Conservation (phyloP, 306 rosid genomes). For the Begonia masoniana region DNA sequence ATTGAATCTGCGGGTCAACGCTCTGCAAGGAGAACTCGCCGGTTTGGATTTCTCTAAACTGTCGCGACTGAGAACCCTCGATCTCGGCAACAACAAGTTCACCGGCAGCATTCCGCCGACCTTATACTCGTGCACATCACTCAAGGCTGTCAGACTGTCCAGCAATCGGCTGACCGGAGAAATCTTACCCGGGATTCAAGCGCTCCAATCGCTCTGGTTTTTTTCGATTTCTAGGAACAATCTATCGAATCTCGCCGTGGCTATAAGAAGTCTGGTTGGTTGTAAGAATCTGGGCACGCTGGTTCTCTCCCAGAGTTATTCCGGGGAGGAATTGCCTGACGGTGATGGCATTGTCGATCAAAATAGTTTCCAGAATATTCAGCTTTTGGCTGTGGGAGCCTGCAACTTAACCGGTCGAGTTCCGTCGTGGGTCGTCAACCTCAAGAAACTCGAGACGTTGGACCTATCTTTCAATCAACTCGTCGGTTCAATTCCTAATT, state of each 20-base stretch:
- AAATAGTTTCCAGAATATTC: conserved; percentile 51
- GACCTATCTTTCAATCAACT: conserved; percentile 58
- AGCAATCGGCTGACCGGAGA: conserved; percentile 43
- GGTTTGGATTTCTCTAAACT: conserved; percentile 45
- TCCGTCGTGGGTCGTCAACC: conserved; percentile 62
- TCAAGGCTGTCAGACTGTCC: conserved; percentile 57
- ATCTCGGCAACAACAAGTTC: conserved; percentile 59
- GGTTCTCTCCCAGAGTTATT: conserved; percentile 34
- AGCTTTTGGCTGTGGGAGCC: conserved; percentile 67
- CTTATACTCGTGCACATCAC: conserved; percentile 58
- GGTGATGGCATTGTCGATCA: conserved; percentile 25
- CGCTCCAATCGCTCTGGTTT: conserved; percentile 41
- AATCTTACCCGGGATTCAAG: conserved; percentile 33
- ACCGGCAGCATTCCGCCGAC: conserved; percentile 46
- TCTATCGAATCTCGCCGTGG: conserved; percentile 41
- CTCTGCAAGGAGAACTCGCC: conserved; percentile 40
- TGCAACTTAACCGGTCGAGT: conserved; percentile 52
- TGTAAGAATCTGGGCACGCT: conserved; percentile 54
- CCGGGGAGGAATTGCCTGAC: conserved; percentile 32
- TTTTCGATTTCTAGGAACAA: conserved; percentile 50
- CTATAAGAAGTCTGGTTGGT: conserved; percentile 36
- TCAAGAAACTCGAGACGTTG: conserved; percentile 50
- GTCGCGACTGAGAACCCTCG: conserved; percentile 36
- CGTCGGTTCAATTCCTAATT: conserved; percentile 56
- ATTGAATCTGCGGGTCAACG: conserved; percentile 60